Evolutionary conservation across 2,329 filamentous ascomycete species (phyloP).

Genomic region (Aspergillus hiratsukae): DNA sequence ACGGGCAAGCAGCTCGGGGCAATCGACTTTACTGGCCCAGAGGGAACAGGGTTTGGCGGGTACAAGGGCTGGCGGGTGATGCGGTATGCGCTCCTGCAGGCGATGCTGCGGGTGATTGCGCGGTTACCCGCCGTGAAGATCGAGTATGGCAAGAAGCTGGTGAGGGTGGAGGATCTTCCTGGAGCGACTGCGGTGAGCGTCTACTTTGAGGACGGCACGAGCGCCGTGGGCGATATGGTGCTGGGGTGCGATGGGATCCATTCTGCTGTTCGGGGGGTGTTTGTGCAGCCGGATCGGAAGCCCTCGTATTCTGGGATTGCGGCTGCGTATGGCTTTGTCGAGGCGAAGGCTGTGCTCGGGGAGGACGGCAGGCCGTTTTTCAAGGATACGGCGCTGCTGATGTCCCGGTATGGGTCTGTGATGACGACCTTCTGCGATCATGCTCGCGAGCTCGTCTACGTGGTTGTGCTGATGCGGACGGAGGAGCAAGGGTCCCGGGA

Average conservation of each 20-base stretch:
- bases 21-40: not conserved
- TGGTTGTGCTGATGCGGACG: constrained; percentile 8
- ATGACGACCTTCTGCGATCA: constrained; percentile 9
- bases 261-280: not conserved
- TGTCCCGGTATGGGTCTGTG: not conserved
- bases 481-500: constrained; percentile 7
- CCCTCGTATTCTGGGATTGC: not conserved
- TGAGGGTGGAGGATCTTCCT: not conserved
- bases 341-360: not conserved
- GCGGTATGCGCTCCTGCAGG: not conserved
- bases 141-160: not conserved
- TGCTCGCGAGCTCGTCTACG: constrained; percentile 6
- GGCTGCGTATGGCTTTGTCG: not conserved
- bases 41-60: not conserved
- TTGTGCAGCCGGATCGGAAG: not conserved
- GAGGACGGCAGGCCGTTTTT: not conserved
- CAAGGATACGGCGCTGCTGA: not conserved
- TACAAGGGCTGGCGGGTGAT: not conserved
- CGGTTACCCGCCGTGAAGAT: not conserved
- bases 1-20: not conserved
- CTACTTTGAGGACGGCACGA: not conserved
- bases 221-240: not conserved
- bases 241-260: constrained; percentile 2
- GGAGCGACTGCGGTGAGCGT: not conserved
- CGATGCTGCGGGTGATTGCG: not conserved